phyloP scores from a whole-genome alignment of 1,284 basidiomycete genomes.

The Malassezia furfur region DNA sequence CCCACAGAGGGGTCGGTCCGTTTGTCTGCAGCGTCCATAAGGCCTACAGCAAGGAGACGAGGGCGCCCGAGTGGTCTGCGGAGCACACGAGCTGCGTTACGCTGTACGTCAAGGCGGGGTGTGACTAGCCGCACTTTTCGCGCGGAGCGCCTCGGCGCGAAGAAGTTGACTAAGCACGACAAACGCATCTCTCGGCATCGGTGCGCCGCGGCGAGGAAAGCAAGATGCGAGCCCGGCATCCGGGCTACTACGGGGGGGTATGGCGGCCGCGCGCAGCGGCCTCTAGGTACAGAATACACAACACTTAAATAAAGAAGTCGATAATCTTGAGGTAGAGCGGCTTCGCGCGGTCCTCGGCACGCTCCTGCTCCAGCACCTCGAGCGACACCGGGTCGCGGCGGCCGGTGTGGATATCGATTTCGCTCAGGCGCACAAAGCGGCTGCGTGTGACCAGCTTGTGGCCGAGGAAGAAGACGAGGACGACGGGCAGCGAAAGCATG shows the following conservation, averaged over 20 bases:
- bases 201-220: too few relatives aligned
- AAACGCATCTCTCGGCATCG: too few relatives aligned
- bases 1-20: too few relatives aligned
- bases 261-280: too few relatives aligned
- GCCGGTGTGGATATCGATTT: constrained; percentile 36
- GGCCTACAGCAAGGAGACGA: too few relatives aligned
- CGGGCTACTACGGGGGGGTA: not conserved
- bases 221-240: too few relatives aligned
- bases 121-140: too few relatives aligned
- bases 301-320: constrained; percentile 30
- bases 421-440: constrained; percentile 20
- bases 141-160: not conserved
- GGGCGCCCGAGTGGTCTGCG: too few relatives aligned
- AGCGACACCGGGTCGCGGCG: constrained; percentile 30
- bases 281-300: too few relatives aligned
- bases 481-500: constrained; percentile 49
- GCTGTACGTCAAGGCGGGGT: too few relatives aligned
- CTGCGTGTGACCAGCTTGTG: constrained; percentile 31
- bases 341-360: constrained; percentile 27
- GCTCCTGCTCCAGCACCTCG: constrained; percentile 38
- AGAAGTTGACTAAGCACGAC: not conserved
- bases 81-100: too few relatives aligned
- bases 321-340: constrained; percentile 27
- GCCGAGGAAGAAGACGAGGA: constrained; percentile 29
- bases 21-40: not conserved